A percentile compares a stretch with the other conserved stretches of the same genome.
These are phyloP conservation scores for Orbilia blumenaviensis DNA, from an alignment of 2,329 filamentous ascomycete species.

Conservation along the genomic window DNA sequence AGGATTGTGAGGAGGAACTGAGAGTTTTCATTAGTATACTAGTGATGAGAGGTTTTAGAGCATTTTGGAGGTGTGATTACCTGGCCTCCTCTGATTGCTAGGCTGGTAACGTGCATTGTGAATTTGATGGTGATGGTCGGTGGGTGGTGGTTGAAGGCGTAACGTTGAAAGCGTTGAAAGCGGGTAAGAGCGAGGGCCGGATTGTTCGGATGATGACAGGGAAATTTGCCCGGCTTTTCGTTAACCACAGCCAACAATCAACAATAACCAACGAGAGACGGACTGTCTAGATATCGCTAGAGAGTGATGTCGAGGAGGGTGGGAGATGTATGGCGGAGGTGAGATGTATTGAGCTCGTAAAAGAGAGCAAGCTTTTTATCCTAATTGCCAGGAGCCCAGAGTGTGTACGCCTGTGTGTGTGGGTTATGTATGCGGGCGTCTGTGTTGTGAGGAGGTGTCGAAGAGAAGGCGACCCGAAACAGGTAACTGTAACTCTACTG, in stretches of 20 bases:
- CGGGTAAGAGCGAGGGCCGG: neutral
- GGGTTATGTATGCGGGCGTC: neutral
- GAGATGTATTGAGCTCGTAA: constrained; percentile 43
- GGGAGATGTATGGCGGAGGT: neutral
- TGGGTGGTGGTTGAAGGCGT: neutral
- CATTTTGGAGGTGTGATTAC: neutral
- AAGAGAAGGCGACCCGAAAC: neutral
- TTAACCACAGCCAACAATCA: neutral
- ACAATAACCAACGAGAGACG: neutral
- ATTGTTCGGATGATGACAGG: constrained; percentile 11
- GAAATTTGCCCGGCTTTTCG: neutral
- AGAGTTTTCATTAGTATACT: neutral
- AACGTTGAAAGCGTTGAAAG: neutral
- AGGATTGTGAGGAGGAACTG: constrained; percentile 55
- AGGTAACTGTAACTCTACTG: constrained; percentile 19
- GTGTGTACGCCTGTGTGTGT: neutral
- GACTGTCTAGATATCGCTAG: neutral
- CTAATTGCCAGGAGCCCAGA: neutral
- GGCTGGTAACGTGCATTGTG: constrained; percentile 16
- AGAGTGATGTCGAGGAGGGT: neutral
- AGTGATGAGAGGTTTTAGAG: neutral
- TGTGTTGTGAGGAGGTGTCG: constrained; percentile 12
- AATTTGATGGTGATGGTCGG: neutral
- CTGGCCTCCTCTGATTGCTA: constrained; percentile 34
- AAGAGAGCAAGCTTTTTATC: neutral